Evolutionary conservation across 768 basidiomycete genomes (phyloP), one percentile per base, ranked within the genome.

Genomic region (Clathrus columnatus): DNA sequence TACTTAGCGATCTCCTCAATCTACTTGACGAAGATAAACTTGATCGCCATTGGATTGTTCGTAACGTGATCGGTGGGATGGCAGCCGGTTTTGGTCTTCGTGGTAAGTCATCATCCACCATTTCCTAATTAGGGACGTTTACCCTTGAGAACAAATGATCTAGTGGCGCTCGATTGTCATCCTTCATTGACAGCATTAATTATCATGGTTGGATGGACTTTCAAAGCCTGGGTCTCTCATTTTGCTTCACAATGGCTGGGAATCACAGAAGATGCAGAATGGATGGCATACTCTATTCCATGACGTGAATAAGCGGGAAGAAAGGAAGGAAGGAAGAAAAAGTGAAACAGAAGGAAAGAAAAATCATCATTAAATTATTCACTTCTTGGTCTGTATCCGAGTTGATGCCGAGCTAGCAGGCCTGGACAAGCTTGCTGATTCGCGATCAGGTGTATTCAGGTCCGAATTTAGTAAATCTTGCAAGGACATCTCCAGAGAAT

Each of bases 401-500:
- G 36, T 14, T 14, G 11, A 36, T n/a, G 36, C 4, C 2, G n/a
- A 36, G n/a, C 36, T n/a, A n/a, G 36, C 16, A 32, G 30, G 11
- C 11, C 36, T 36, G 36, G 36, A 4, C 11, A 2, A n/a, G 14
- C 36, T 36, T 36, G 36, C 14, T 36, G 36, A 36, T 36, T 36
- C 36, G 30, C 30, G n/a, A n/a, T n/a, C 30, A 4, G 54, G 27
- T 17, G 42, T 45, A 20, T 47, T 55, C 16, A 79, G 68, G 57
- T 87, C 87, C 26, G 82, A 83, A 58, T 84, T 88, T 64, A 96
- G 92, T 48, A 95, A 87, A 63, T 95, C 92, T 61, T 93, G 90
- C 54, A 96, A 93, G 10, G 92, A 82, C 17, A 82, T 82, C 65
- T 96, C 93, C 27, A 96, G 75, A 17, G 87, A 80, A 63, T 96